A percentile compares a stretch with the other conserved stretches of the same genome.
phyloP scores from a whole-genome alignment of 2,329 filamentous ascomycete genomes.

The Fusarium drepaniforme region DNA sequence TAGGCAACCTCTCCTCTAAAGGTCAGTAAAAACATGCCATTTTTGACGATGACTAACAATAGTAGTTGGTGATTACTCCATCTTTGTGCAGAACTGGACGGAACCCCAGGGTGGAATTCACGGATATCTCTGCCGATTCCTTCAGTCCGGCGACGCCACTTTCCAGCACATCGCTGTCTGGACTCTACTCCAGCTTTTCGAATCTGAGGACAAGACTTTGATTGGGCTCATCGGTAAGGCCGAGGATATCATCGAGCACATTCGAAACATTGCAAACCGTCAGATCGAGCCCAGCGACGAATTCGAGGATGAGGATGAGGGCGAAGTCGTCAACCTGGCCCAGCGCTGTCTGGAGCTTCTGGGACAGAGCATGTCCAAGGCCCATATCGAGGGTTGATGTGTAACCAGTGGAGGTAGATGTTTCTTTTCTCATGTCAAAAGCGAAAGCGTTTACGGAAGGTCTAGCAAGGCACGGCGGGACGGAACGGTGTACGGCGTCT shows the following conservation, averaged over 20 bases:
- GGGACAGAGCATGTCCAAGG: constrained; percentile 80
- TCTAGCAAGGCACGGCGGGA: constrained; percentile 30
- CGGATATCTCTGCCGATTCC: constrained; percentile 92
- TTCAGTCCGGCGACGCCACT: constrained; percentile 93
- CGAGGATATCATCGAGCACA: constrained; percentile 91
- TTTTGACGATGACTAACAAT: constrained; percentile 12
- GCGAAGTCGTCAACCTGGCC: constrained; percentile 91
- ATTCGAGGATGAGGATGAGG: constrained; percentile 89
- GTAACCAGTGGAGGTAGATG: constrained; percentile 1
- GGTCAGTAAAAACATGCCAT: constrained; percentile 64
- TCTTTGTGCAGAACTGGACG: constrained; percentile 94
- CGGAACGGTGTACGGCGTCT: constrained; percentile 48
- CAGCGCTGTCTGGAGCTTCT: constrained; percentile 90
- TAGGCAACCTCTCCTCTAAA: constrained; percentile 97
- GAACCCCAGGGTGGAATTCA: constrained; percentile 95
- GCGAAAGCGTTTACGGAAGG: constrained; percentile 41
- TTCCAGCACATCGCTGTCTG: constrained; percentile 99
- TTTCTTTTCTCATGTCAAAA: constrained; percentile 43
- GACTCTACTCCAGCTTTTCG: constrained; percentile 94
- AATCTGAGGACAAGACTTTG: constrained; percentile 93
- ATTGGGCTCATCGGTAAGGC: constrained; percentile 90
- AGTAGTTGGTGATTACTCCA: constrained; percentile 93
- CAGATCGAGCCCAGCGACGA: constrained; percentile 90
- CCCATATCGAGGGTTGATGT: constrained; percentile 81
- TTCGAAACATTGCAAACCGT: constrained; percentile 90